A percentile compares a stretch with the other conserved stretches of the same genome.
Evolutionary conservation across 306 rosid species (phyloP).

Genomic region (Nissolia schottii): DNA sequence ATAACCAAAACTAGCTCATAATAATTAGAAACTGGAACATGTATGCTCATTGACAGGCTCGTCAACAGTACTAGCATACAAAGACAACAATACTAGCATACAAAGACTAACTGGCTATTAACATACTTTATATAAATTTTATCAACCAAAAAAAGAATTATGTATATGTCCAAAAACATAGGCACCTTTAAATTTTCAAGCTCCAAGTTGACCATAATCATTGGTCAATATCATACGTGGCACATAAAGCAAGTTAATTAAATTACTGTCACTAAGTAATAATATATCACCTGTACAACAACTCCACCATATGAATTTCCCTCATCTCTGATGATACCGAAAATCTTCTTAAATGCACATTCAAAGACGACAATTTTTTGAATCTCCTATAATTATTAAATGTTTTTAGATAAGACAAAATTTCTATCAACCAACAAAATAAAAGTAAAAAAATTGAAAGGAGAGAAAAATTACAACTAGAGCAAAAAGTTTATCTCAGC

Average conservation of each 20-base stretch:
- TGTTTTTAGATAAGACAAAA: slow-evolving; percentile 6
- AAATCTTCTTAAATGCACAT: slow-evolving; percentile 88
- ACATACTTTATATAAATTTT: background rate
- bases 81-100: no score
- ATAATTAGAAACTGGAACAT: background rate
- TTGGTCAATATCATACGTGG: background rate
- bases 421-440: background rate
- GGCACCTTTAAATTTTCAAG: background rate
- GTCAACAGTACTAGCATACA: background rate
- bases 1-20: background rate
- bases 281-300: slow-evolving; percentile 81
- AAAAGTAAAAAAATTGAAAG: background rate
- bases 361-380: slow-evolving; percentile 51
- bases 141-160: background rate
- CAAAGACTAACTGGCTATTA: background rate
- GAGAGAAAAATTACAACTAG: slow-evolving; percentile 9
- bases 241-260: slow-evolving; percentile 11
- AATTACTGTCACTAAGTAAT: background rate
- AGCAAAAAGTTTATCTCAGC: slow-evolving; percentile 66
- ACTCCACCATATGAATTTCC: slow-evolving; percentile 97
- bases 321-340: slow-evolving; percentile 87
- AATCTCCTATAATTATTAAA: slow-evolving; percentile 69
- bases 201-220: background rate
- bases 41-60: background rate
- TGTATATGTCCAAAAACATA: background rate